phyloP scores from a whole-genome alignment of 306 rosid genomes.

The Medicago lupulina region DNA sequence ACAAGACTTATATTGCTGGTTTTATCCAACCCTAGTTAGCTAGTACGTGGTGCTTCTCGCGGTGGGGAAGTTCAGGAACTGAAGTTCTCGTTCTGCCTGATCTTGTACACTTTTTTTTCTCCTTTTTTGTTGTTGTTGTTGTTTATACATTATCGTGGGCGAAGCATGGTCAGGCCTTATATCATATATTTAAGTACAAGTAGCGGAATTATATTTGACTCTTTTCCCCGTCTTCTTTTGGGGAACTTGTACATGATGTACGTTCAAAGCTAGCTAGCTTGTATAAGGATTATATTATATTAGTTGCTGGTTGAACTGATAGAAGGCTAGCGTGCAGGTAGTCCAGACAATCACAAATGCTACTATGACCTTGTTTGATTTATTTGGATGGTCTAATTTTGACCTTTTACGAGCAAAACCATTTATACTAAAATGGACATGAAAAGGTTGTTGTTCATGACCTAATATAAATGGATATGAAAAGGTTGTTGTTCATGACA shows the following conservation, averaged over 20 bases:
- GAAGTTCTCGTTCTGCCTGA: constrained; percentile 13
- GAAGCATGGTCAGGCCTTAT: constrained; percentile 25
- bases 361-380: too few species aligned
- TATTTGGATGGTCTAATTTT: too few species aligned
- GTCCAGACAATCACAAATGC: too few species aligned
- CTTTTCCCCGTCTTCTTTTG: not conserved
- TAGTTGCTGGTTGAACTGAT: not conserved
- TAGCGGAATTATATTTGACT: constrained; percentile 27
- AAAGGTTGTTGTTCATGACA: too few species aligned
- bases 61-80: constrained; percentile 28
- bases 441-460: too few species aligned
- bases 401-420: too few species aligned
- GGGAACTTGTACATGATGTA: constrained; percentile 41
- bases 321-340: too few species aligned
- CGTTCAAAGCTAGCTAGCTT: constrained; percentile 40
- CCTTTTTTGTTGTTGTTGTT: constrained; percentile 20
- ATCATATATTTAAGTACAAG: not conserved
- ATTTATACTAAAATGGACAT: too few species aligned
- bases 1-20: constrained; percentile 2
- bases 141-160: constrained; percentile 6
- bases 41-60: not conserved
- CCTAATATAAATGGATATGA: too few species aligned
- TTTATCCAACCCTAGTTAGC: constrained; percentile 25
- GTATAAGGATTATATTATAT: constrained; percentile 28
- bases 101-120: constrained; percentile 11